A percentile compares a stretch with the other conserved stretches of the same genome.
These are phyloP conservation scores for Metschnikowia matae DNA, from an alignment of 805 yeast genomes.

Conservation along the genomic window DNA sequence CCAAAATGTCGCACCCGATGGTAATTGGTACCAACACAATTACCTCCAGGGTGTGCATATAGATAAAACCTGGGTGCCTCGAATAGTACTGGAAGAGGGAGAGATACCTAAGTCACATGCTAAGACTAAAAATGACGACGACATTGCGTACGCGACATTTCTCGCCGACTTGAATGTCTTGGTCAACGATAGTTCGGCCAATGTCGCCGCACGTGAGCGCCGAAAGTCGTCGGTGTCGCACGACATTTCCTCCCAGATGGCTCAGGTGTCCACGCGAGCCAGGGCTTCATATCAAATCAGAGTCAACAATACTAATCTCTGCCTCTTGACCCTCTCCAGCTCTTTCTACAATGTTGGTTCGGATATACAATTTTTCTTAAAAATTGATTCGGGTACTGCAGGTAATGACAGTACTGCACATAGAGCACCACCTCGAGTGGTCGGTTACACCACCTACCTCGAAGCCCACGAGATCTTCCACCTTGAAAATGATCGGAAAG, in stretches of 20 bases:
- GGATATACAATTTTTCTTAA: conserved; percentile 32
- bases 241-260: conserved; percentile 10
- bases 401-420: conserved; percentile 5
- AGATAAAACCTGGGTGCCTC: conserved; percentile 29
- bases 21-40: conserved; percentile 26
- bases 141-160: conserved; percentile 10
- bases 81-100: neutral
- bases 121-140: neutral
- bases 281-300: conserved; percentile 28
- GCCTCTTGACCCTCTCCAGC: conserved; percentile 29
- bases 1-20: conserved; percentile 23
- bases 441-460: conserved; percentile 31
- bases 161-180: conserved; percentile 30
- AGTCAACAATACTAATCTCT: conserved; percentile 30
- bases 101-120: neutral
- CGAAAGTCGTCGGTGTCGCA: conserved; percentile 8
- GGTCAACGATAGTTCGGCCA: conserved; percentile 32
- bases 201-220: conserved; percentile 22
- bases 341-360: conserved; percentile 38
- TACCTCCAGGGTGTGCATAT: conserved; percentile 24
- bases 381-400: conserved; percentile 16
- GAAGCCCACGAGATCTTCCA: conserved; percentile 41
- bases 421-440: conserved; percentile 20
- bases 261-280: conserved; percentile 12
- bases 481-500: conserved; percentile 9